Evolutionary conservation across 768 basidiomycete genomes (phyloP).

Genomic region (Hirschioporus abietinus): DNA sequence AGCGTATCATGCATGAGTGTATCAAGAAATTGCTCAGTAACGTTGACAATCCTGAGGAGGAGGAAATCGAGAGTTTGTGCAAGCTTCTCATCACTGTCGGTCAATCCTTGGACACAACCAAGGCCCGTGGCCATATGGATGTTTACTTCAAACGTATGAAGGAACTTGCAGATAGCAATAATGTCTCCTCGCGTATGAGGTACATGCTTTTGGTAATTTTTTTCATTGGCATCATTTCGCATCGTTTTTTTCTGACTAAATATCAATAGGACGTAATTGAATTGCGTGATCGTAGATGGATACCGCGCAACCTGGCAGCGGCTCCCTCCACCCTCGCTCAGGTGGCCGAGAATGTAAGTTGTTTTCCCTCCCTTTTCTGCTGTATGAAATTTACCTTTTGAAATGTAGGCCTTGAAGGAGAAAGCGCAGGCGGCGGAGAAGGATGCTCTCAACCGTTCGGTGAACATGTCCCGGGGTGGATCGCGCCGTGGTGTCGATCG

Average conservation of each 20-base stretch:
- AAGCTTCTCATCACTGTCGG: constrained; percentile 91
- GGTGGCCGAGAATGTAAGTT: constrained; percentile 76
- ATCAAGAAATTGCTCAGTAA: constrained; percentile 93
- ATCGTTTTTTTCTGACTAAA: constrained; percentile 8
- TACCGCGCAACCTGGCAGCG: constrained; percentile 60
- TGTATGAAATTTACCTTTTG: constrained; percentile 8
- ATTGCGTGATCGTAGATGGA: constrained; percentile 80
- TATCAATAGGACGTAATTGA: constrained; percentile 78
- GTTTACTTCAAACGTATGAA: constrained; percentile 92
- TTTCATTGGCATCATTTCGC: constrained; percentile 2
- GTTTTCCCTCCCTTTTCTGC: constrained; percentile 7
- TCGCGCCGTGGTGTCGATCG: constrained; percentile 82
- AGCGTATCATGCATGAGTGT: constrained; percentile 98
- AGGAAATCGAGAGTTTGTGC: constrained; percentile 95
- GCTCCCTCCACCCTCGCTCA: constrained; percentile 87
- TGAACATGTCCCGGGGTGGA: constrained; percentile 85
- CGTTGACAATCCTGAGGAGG: constrained; percentile 93
- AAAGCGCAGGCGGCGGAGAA: constrained; percentile 57
- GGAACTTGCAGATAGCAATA: constrained; percentile 66
- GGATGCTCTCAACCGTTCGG: constrained; percentile 52
- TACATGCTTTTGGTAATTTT: constrained; percentile 88
- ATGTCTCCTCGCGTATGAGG: constrained; percentile 82
- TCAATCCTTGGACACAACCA: constrained; percentile 68
- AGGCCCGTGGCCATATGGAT: constrained; percentile 82
- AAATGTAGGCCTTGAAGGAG: constrained; percentile 31